Evolutionary conservation across 176 grass and related monocot species (phyloP).

Genomic region (Coix lacrymajobi): DNA sequence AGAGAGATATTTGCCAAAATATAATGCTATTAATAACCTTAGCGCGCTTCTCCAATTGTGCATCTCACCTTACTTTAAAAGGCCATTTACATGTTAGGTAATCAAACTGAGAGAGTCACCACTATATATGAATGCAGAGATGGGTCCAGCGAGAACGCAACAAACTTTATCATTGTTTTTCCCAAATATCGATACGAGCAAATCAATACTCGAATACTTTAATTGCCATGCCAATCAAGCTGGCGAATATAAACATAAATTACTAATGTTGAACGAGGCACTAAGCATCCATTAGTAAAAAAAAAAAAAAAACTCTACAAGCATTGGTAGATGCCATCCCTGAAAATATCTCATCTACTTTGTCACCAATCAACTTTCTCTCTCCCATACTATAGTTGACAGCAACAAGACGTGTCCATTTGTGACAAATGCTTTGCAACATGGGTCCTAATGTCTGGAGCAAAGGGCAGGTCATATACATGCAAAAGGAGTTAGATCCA

Average conservation of each 20-base stretch:
- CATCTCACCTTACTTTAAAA: neutral
- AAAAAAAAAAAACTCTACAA: neutral
- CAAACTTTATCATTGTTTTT: neutral
- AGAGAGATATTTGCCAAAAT: neutral
- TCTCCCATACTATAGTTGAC: neutral
- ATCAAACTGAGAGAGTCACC: neutral
- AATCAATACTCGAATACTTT: constrained; percentile 1
- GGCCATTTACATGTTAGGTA: neutral
- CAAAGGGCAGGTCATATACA: neutral
- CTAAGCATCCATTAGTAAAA: neutral
- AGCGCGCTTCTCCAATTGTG: neutral
- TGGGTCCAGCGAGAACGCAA: neutral
- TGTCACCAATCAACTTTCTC: constrained; percentile 10
- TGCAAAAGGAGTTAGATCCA: neutral
- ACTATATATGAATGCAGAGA: neutral
- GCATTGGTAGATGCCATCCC: neutral
- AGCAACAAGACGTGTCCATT: neutral
- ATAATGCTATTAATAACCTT: neutral
- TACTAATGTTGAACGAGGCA: neutral
- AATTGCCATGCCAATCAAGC: constrained; percentile 7
- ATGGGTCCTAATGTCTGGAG: constrained; percentile 7
- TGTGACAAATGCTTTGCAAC: neutral
- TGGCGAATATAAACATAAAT: neutral
- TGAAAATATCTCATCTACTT: constrained; percentile 29
- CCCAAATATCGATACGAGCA: neutral